phyloP scores from a whole-genome alignment of 768 basidiomycete genomes.

The Podaxis carcinomalis region DNA sequence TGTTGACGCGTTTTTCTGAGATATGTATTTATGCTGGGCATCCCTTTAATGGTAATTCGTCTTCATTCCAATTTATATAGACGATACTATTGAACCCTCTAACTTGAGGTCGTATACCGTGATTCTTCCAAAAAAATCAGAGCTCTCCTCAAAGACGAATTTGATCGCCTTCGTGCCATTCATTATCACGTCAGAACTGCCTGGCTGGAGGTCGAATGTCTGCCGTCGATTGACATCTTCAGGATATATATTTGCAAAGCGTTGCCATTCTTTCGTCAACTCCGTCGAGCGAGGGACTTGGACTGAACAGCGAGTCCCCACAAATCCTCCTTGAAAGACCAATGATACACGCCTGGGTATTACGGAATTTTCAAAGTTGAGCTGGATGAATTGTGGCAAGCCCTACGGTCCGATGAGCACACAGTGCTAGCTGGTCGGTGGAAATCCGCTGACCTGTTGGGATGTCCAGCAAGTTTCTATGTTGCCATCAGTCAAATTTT shows the following conservation, averaged over 20 bases:
- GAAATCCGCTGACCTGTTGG: conserved; percentile 47
- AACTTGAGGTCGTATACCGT: conserved; percentile 63
- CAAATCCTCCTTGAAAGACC: conserved; percentile 87
- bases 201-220: conserved; percentile 48
- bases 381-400: conserved; percentile 70
- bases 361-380: conserved; percentile 51
- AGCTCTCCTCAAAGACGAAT: conserved; percentile 74
- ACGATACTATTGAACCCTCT: conserved; percentile 25
- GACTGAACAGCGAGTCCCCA: conserved; percentile 60
- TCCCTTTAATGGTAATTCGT: background rate
- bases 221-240: conserved; percentile 78
- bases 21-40: conserved; percentile 6
- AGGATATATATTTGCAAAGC: conserved; percentile 59
- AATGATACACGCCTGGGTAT: conserved; percentile 51
- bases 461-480: conserved; percentile 87
- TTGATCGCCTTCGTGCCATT: conserved; percentile 45
- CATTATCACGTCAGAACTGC: conserved; percentile 16
- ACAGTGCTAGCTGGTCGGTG: background rate
- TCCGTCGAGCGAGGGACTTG: conserved; percentile 28
- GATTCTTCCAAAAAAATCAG: conserved; percentile 82
- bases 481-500: conserved; percentile 61
- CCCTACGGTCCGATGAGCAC: conserved; percentile 41
- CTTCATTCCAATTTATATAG: background rate
- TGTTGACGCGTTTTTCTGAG: background rate
- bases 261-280: conserved; percentile 41